A percentile compares a stretch with the other conserved stretches of the same genome.
These are phyloP conservation scores for Wickerhamomyces pijperi DNA, from an alignment of 805 yeast species.

Conservation along the genomic window DNA sequence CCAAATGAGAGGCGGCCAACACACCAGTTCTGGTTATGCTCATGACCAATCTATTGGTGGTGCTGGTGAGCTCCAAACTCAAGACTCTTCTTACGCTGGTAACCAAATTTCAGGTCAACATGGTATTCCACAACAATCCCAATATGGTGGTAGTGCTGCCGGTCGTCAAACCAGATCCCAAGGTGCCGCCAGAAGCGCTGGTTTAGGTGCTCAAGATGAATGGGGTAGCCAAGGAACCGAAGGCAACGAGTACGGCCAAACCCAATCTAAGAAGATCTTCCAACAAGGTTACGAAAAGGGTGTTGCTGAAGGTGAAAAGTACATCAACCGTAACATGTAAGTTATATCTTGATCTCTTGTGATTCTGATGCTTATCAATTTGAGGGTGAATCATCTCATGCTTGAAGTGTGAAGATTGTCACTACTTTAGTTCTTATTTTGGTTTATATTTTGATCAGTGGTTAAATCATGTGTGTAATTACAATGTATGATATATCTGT, in stretches of 20 bases:
- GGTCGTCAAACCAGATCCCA: conserved; percentile 19
- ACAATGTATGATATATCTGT: too few species aligned
- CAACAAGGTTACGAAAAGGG: conserved; percentile 13
- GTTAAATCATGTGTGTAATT: too few species aligned
- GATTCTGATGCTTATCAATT: too few species aligned
- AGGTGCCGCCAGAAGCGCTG: conserved; percentile 1
- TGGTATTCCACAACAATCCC: neutral
- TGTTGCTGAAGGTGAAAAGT: conserved; percentile 16
- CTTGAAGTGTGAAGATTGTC: too few species aligned
- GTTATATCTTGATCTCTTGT: too few species aligned
- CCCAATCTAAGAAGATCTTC: conserved; percentile 9
- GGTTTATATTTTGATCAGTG: too few species aligned
- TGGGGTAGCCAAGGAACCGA: too few species aligned
- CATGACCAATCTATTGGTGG: neutral
- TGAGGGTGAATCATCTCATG: too few species aligned
- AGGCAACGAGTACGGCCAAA: neutral
- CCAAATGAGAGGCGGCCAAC: neutral
- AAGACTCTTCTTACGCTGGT: neutral
- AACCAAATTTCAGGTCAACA: too few species aligned
- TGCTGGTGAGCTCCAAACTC: neutral
- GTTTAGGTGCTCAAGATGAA: too few species aligned
- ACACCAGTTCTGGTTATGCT: neutral
- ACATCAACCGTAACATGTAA: conserved; percentile 17
- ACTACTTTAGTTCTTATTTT: too few species aligned
- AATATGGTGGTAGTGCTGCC: neutral